Evolutionary conservation across 495 filamentous ascomycete species (phyloP).

Genomic region (Trichoderma orchidacearum): DNA sequence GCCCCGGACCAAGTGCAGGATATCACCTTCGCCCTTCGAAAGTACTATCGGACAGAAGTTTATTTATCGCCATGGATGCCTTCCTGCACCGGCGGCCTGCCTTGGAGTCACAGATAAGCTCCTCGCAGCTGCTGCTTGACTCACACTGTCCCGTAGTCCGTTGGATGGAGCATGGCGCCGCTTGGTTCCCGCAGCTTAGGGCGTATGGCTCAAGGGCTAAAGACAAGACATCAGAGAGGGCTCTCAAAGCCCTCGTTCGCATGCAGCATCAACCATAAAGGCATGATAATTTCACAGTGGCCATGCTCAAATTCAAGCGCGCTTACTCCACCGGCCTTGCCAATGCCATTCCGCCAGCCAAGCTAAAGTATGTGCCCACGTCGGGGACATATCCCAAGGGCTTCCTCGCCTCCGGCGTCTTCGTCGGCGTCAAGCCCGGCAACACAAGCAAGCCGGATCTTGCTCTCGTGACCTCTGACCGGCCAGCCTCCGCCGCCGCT

Average conservation of each 20-base stretch:
- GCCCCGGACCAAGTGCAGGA: too few relatives aligned
- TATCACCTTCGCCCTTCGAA: too few relatives aligned
- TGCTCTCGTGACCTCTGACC: slow-evolving; percentile 74
- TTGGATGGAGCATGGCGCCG: neutral
- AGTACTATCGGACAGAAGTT: too few relatives aligned
- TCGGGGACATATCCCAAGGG: slow-evolving; percentile 79
- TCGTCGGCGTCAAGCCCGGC: slow-evolving; percentile 85
- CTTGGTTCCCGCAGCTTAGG: neutral
- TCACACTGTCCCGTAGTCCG: too few relatives aligned
- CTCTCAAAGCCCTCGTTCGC: neutral
- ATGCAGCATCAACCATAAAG: neutral
- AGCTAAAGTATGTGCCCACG: slow-evolving; percentile 80
- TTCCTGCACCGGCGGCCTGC: too few relatives aligned
- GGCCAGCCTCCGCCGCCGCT: slow-evolving; percentile 80
- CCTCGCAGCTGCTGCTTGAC: neutral
- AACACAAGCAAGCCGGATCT: slow-evolving; percentile 86
- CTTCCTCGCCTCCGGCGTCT: slow-evolving; percentile 73
- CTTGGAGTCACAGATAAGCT: neutral
- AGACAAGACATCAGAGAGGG: neutral
- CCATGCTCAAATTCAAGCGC: neutral
- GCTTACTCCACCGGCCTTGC: slow-evolving; percentile 48
- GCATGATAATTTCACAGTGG: neutral
- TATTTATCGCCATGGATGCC: too few relatives aligned
- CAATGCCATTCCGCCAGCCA: slow-evolving; percentile 51
- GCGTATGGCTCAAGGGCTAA: neutral